These are phyloP conservation scores for Acacia acuminata DNA, from an alignment of 306 rosid genomes.

Conservation along the genomic window DNA sequence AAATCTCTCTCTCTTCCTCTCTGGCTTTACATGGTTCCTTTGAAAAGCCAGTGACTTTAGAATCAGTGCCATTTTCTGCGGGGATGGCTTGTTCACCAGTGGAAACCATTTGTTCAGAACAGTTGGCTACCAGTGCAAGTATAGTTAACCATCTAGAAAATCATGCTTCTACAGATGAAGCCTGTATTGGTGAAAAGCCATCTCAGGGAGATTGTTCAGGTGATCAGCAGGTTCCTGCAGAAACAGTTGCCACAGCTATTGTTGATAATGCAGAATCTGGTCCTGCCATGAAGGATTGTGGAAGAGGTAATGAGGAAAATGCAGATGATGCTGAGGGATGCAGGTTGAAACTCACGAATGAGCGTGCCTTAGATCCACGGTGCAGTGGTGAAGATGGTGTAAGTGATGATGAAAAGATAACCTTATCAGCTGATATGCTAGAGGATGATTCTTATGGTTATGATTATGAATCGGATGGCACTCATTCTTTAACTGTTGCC, in stretches of 20 bases:
- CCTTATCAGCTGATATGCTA: constrained; percentile 61
- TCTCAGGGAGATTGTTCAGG: constrained; percentile 40
- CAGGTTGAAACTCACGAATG: constrained; percentile 50
- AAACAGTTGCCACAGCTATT: constrained; percentile 29
- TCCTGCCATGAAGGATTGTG: constrained; percentile 30
- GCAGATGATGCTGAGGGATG: constrained; percentile 33
- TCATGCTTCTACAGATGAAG: constrained; percentile 18
- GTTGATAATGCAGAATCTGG: constrained; percentile 39
- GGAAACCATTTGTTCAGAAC: constrained; percentile 42
- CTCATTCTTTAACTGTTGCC: constrained; percentile 58
- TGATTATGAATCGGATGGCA: constrained; percentile 84
- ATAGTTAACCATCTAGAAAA: constrained; percentile 32
- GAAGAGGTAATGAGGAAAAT: constrained; percentile 33
- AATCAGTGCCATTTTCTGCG: constrained; percentile 21
- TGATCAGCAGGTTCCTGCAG: constrained; percentile 35
- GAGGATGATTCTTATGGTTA: constrained; percentile 70
- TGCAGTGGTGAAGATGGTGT: constrained; percentile 51
- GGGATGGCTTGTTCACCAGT: constrained; percentile 25
- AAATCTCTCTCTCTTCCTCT: too few relatives aligned
- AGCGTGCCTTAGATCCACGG: constrained; percentile 30
- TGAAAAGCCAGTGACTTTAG: constrained; percentile 20
- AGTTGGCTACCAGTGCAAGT: constrained; percentile 32
- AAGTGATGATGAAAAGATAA: constrained; percentile 88
- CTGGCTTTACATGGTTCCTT: too few relatives aligned
- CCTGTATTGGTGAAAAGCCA: constrained; percentile 27